These are phyloP conservation scores for Oidium heveae DNA, from an alignment of 2,329 filamentous ascomycete species.

Conservation along the genomic window DNA sequence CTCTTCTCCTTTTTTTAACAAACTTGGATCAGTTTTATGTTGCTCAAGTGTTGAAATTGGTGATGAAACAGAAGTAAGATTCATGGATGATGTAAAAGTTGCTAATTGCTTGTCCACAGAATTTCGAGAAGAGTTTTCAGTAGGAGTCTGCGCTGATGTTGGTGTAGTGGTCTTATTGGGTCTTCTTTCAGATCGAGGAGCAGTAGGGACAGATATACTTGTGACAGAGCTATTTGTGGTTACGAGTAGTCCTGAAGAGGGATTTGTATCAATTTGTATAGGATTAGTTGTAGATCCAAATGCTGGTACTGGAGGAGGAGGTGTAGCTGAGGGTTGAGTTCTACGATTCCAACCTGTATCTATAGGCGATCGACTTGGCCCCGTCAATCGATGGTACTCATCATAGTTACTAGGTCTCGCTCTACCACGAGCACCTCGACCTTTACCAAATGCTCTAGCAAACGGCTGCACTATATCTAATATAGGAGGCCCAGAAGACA, in stretches of 20 bases:
- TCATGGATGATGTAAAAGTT: background rate
- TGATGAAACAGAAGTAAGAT: background rate
- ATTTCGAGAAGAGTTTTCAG: background rate
- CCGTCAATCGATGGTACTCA: constrained; percentile 21
- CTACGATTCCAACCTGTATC: constrained; percentile 12
- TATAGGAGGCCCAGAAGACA: constrained; percentile 43
- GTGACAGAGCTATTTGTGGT: constrained; percentile 6
- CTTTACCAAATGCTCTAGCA: constrained; percentile 21
- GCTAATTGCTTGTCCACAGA: background rate
- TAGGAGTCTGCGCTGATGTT: background rate
- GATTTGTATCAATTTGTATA: background rate
- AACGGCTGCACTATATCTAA: constrained; percentile 29
- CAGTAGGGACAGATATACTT: constrained; percentile 10
- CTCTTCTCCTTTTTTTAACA: background rate
- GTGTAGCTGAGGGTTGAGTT: constrained; percentile 22
- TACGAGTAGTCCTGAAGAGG: background rate
- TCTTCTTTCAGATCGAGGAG: constrained; percentile 6
- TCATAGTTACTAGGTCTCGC: constrained; percentile 28
- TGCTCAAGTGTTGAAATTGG: background rate
- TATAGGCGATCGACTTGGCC: constrained; percentile 12
- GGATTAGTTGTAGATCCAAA: constrained; percentile 20
- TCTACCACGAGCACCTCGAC: constrained; percentile 21
- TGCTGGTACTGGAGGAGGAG: constrained; percentile 27
- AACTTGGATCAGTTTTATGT: background rate
- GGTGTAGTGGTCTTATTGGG: background rate